Base-by-base conservation (phyloP, 164 flowering plant genomes). In the Vitis rotundifolia region DNA sequence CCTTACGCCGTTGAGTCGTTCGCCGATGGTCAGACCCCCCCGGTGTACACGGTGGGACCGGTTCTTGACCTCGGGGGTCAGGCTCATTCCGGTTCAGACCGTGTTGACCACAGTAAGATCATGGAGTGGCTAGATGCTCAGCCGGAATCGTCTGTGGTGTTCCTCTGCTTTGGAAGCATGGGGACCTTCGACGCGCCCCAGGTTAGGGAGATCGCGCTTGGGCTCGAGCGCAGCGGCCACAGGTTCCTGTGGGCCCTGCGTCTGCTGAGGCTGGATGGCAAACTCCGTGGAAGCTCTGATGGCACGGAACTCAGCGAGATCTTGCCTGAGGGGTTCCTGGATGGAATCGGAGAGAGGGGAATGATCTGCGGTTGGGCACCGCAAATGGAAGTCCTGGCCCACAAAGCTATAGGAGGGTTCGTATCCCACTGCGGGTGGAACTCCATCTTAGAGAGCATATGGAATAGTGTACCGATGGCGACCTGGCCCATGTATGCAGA, bases 401-500 rank as follows among this genome's bases (percentile, higher is more conserved):
- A 60, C 71, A 31, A 54, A 16, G 64, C 65, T 9, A 50, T 69
- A 13, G 71, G 71, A 69, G 71, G 71, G 16, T 58, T 70, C n/a
- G 62, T 54, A 8, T 63, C 68, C 16, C 73, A 73, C 28, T 61
- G 76, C 26, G 76, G 76, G 2, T 74, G 73, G 77, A 74, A 74
- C 47, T 64, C 73, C 3, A 58, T 59, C 4, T 28, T 74, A 55
- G 71, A 73, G 66, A 73, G 76, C 71, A 26, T 73, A 63, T 74
- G 72, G 77, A 18, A n/a, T 51, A 73, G 77, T 1, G 65, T 74
- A 18, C 71, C 72, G 9, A 68, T 68, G 16, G 57, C 15, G 8
- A 63, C 72, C 9, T 73, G 71, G 71, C 76, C 76, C 10, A 54
- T 77, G 26, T 77, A 77, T 31, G 77, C 80, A 1, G 81, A 78